phyloP scores from a whole-genome alignment of 805 yeast genomes.

The Monosporozyma solicola region DNA sequence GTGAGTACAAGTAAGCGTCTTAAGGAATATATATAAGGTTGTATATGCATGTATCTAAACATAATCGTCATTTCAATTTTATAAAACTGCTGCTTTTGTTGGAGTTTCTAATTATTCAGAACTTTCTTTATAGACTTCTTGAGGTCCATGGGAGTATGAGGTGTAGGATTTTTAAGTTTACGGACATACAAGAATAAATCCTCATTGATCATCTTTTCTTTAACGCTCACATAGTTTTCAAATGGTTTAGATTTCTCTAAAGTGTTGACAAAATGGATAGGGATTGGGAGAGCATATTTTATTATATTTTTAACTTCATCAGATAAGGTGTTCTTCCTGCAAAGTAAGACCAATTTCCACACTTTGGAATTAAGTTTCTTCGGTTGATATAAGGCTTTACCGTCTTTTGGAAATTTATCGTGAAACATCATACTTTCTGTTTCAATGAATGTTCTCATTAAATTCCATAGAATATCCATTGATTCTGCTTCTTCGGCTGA shows the following conservation, averaged over 20 bases:
- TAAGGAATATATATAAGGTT: background rate
- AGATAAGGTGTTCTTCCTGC: conserved; percentile 6
- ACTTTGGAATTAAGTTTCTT: conserved; percentile 6
- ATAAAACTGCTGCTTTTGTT: background rate
- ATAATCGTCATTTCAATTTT: background rate
- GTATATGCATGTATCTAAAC: background rate
- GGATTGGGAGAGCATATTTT: conserved; percentile 11
- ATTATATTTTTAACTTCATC: conserved; percentile 9
- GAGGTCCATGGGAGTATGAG: background rate
- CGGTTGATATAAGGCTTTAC: conserved; percentile 2
- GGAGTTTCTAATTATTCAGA: background rate
- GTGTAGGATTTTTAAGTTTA: background rate
- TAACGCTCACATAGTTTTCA: conserved; percentile 12
- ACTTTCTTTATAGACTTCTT: background rate
- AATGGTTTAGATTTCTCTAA: conserved; percentile 10
- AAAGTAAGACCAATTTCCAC: conserved; percentile 15
- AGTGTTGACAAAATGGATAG: conserved; percentile 13
- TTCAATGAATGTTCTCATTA: conserved; percentile 3
- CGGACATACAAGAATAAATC: conserved; percentile 16
- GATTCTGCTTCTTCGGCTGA: background rate
- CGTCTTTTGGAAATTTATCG: conserved; percentile 7
- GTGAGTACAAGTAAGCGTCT: background rate
- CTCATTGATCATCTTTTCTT: conserved; percentile 15
- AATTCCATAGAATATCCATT: background rate
- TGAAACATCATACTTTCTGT: conserved; percentile 7